Conservation (phyloP, 805 yeast genomes). For the Ogataea ganodermae region DNA sequence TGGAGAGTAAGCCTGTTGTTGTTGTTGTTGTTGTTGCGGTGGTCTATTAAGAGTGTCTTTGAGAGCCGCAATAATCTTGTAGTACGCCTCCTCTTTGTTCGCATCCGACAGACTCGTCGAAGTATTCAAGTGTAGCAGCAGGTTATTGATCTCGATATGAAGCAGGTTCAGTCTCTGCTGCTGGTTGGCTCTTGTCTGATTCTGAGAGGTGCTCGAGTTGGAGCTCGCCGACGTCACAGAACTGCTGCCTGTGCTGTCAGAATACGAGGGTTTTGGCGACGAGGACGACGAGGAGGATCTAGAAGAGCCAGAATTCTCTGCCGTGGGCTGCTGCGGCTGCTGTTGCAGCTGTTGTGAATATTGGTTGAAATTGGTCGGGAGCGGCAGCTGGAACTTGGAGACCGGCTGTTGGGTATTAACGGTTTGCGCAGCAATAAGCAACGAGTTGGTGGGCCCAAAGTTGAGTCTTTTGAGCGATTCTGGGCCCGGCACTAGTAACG, state of each 20-base stretch:
- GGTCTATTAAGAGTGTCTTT: conserved; percentile 21
- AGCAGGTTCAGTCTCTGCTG: conserved; percentile 23
- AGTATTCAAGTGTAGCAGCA: conserved; percentile 31
- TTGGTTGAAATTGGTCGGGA: conserved; percentile 25
- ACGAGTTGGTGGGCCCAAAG: conserved; percentile 28
- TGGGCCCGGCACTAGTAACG: conserved; percentile 8
- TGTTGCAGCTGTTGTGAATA: conserved; percentile 7
- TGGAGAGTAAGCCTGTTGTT: conserved; percentile 22
- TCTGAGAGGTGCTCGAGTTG: conserved; percentile 8
- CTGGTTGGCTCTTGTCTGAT: conserved; percentile 14
- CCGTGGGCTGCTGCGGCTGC: conserved; percentile 11
- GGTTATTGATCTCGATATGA: conserved; percentile 32
- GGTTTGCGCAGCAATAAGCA: conserved; percentile 28
- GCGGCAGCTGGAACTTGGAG: conserved; percentile 27
- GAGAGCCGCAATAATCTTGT: conserved; percentile 25
- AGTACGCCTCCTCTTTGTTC: conserved; percentile 31
- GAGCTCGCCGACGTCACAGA: conserved; percentile 3
- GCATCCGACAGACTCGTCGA: conserved; percentile 24
- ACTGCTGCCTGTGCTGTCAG: conserved; percentile 10
- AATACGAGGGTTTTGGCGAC: conserved; percentile 19
- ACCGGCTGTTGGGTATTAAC: conserved; percentile 16
- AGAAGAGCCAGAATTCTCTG: conserved; percentile 18
- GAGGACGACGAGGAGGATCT: conserved; percentile 26
- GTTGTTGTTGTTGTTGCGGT: conserved; percentile 9
- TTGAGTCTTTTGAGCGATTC: conserved; percentile 13